phyloP scores from a whole-genome alignment of 2,329 filamentous ascomycete genomes.

The Penicillium sp. region DNA sequence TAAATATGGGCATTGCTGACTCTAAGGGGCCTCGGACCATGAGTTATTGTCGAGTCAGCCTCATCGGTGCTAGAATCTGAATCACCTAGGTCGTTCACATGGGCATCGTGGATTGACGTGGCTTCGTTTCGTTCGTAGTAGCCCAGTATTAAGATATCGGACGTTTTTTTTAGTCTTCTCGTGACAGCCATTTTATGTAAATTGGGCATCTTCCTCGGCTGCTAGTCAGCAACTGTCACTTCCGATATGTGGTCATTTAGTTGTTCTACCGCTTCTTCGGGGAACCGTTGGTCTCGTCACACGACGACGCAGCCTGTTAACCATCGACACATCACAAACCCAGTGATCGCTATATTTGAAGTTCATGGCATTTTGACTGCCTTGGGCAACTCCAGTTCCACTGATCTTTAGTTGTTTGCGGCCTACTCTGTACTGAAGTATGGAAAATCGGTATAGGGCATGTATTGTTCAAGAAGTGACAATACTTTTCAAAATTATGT shows the following conservation, averaged over 20 bases:
- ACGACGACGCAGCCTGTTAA: conserved; percentile 22
- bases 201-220: background rate
- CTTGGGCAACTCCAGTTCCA: background rate
- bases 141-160: background rate
- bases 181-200: conserved; percentile 7
- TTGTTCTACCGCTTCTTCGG: conserved; percentile 16
- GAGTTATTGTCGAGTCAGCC: conserved; percentile 7
- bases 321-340: conserved; percentile 19
- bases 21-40: background rate
- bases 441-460: conserved; percentile 2
- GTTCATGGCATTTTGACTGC: background rate
- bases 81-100: conserved; percentile 17
- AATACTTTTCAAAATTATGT: background rate
- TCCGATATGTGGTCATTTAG: conserved; percentile 3
- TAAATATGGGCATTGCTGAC: background rate
- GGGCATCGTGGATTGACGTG: conserved; percentile 22
- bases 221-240: background rate
- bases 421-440: background rate
- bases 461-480: background rate
- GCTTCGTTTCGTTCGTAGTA: conserved; percentile 18
- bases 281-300: conserved; percentile 18
- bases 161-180: background rate
- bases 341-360: conserved; percentile 5
- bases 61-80: conserved; percentile 10
- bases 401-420: background rate